These are phyloP conservation scores for Crotalaria pallida DNA, from an alignment of 306 rosid species.

Conservation along the genomic window DNA sequence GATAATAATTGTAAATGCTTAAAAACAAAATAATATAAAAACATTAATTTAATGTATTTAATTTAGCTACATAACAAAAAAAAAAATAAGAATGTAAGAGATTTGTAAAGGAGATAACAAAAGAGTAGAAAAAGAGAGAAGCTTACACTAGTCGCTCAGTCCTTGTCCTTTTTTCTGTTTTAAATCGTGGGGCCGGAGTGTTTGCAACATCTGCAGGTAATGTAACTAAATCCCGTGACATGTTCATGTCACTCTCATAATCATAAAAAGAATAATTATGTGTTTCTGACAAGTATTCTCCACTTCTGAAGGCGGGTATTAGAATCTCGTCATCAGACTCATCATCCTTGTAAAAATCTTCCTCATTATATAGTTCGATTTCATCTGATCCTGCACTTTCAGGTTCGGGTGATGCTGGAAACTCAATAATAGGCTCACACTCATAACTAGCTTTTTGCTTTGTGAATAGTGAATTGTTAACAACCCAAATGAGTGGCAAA, in stretches of 20 bases:
- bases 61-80: too few species aligned
- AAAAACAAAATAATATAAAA: too few species aligned
- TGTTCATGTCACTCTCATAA: not conserved
- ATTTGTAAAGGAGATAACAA: not conserved
- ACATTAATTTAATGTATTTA: too few species aligned
- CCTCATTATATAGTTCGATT: conserved; percentile 16
- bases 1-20: too few species aligned
- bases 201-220: not conserved
- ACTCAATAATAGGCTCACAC: conserved; percentile 53
- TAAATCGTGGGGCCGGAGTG: not conserved
- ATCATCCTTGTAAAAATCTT: conserved; percentile 24
- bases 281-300: not conserved
- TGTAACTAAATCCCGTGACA: not conserved
- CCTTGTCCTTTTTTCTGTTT: not conserved
- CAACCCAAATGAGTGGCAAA: not conserved
- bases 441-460: not conserved
- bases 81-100: too few species aligned
- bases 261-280: not conserved
- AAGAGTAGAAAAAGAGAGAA: not conserved
- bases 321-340: conserved; percentile 16
- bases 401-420: conserved; percentile 36
- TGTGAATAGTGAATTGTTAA: not conserved
- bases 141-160: not conserved
- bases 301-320: not conserved
- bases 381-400: not conserved